phyloP scores from a whole-genome alignment of 192 early-diverging fungal genomes.

The Backusella mclennaniae region DNA sequence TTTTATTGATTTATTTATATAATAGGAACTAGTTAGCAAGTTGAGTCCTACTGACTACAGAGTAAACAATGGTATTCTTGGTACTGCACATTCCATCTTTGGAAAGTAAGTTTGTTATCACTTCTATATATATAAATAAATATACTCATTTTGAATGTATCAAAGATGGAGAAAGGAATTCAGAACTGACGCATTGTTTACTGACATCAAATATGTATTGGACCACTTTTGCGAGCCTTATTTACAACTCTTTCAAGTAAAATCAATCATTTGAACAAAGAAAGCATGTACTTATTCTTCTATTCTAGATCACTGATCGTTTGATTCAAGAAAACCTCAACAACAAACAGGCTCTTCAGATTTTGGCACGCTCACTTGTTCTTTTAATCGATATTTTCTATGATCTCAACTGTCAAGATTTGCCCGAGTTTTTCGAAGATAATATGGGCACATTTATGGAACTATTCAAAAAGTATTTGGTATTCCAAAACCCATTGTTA shows the following conservation, averaged over 20 bases:
- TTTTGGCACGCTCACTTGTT: slow-evolving; percentile 73
- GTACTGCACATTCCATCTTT: slow-evolving; percentile 95
- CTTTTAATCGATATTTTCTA: slow-evolving; percentile 90
- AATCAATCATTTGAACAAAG: no score
- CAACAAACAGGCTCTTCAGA: slow-evolving; percentile 62
- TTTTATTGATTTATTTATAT: not conserved
- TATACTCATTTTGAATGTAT: not conserved
- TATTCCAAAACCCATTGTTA: slow-evolving; percentile 73
- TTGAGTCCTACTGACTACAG: slow-evolving; percentile 75
- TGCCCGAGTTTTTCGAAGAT: slow-evolving; percentile 97
- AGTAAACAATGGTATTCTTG: slow-evolving; percentile 88
- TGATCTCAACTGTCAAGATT: slow-evolving; percentile 93
- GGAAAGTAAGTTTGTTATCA: slow-evolving; percentile 51
- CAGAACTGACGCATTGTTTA: slow-evolving; percentile 75
- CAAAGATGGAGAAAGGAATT: slow-evolving; percentile 84
- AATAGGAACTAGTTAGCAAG: slow-evolving; percentile 68
- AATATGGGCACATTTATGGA: slow-evolving; percentile 80
- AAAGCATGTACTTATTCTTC: not conserved
- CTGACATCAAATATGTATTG: slow-evolving; percentile 91
- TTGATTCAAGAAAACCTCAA: slow-evolving; percentile 69
- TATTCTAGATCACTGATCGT: slow-evolving; percentile 65
- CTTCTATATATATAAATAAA: not conserved
- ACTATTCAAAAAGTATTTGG: slow-evolving; percentile 87
- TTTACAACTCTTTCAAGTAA: slow-evolving; percentile 79
- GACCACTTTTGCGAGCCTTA: slow-evolving; percentile 82